Evolutionary conservation across 2,329 filamentous ascomycete species (phyloP).

Genomic region (Fusarium staphyleae): DNA sequence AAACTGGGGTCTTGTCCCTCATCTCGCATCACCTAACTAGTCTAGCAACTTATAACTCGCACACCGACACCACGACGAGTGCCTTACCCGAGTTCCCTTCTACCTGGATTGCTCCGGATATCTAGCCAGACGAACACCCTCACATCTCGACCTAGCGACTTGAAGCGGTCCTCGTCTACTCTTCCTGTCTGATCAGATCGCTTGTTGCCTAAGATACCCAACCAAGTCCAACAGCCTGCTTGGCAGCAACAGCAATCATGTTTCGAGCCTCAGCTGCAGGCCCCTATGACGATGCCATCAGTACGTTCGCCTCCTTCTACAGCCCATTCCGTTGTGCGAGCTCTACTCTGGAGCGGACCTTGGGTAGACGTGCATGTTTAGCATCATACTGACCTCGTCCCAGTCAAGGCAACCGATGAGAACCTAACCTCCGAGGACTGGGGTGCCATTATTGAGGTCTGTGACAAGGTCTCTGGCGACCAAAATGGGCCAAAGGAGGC

Average conservation of each 20-base stretch:
- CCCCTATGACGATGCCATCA: constrained; percentile 66
- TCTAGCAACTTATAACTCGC: neutral
- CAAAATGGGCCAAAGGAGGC: constrained; percentile 77
- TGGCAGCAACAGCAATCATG: constrained; percentile 53
- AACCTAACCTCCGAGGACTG: constrained; percentile 87
- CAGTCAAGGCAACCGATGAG: constrained; percentile 88
- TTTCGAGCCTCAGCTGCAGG: constrained; percentile 64
- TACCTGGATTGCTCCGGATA: constrained; percentile 21
- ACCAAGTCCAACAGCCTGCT: constrained; percentile 12
- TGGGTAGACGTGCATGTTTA: neutral
- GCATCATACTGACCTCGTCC: constrained; percentile 26
- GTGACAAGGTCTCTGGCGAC: constrained; percentile 64
- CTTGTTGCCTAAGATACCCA: constrained; percentile 4
- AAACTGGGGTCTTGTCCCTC: constrained; percentile 32
- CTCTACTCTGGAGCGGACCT: neutral
- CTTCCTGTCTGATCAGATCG: constrained; percentile 7
- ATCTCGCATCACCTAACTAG: constrained; percentile 14
- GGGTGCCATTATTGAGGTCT: constrained; percentile 70
- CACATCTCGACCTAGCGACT: neutral
- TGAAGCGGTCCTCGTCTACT: neutral
- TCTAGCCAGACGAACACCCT: constrained; percentile 3
- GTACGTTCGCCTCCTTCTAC: constrained; percentile 50
- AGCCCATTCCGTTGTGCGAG: neutral
- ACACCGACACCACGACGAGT: neutral
- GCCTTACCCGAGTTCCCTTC: neutral